These are phyloP conservation scores for Aristolochia fimbriata DNA, from an alignment of 164 flowering plant species.

Conservation along the genomic window DNA sequence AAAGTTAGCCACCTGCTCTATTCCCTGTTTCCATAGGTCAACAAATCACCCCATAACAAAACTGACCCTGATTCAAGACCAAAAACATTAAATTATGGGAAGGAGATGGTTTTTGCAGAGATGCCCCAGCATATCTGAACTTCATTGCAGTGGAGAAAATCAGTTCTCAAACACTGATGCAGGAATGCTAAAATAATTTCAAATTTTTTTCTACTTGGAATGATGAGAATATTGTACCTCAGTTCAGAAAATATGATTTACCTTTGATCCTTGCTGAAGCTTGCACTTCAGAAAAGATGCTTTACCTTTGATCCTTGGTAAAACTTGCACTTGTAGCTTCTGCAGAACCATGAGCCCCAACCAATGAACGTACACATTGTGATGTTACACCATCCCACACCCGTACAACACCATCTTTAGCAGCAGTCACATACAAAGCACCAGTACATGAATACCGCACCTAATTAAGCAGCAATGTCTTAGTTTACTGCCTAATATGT, in stretches of 20 bases:
- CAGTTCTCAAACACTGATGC: too few relatives aligned
- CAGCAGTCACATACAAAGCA: conserved; percentile 81
- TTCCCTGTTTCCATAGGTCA: too few relatives aligned
- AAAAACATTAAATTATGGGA: too few relatives aligned
- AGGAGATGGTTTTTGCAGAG: too few relatives aligned
- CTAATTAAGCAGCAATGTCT: conserved; percentile 17
- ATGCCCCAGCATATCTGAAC: too few relatives aligned
- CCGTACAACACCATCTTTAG: conserved; percentile 79
- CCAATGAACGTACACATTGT: conserved; percentile 60
- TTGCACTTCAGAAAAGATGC: conserved; percentile 36
- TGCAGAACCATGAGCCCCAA: conserved; percentile 65
- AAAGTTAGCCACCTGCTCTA: too few relatives aligned
- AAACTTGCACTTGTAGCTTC: conserved; percentile 74
- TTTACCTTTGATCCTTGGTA: conserved; percentile 75
- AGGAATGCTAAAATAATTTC: too few relatives aligned
- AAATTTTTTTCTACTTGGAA: too few relatives aligned
- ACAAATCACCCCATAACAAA: too few relatives aligned
- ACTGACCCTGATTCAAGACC: too few relatives aligned
- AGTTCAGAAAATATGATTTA: conserved; percentile 4
- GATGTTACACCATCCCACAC: conserved; percentile 83
- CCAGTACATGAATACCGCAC: conserved; percentile 77
- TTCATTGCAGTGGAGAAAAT: too few relatives aligned
- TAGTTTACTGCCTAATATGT: background rate
- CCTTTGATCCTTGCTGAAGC: conserved; percentile 79
- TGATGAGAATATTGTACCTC: too few relatives aligned